Percentiles rank a stretch among this genome's conserved stretches.
These are phyloP conservation scores for Miscanthus lutarioriparius DNA, from an alignment of 176 grass and related monocot species.

Conservation along the genomic window DNA sequence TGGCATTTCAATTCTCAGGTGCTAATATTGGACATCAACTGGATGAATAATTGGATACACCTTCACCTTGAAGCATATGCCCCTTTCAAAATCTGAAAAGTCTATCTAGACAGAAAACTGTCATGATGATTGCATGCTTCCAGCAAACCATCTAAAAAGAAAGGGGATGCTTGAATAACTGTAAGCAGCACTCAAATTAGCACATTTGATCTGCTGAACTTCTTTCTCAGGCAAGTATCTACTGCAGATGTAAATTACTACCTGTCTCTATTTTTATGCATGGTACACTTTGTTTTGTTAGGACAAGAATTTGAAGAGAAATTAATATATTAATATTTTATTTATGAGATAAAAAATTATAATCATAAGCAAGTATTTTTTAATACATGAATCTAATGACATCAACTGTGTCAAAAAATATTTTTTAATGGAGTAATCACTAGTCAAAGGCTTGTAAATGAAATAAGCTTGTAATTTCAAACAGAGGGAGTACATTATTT, in stretches of 20 bases:
- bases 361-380: background rate
- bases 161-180: background rate
- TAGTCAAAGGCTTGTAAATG: background rate
- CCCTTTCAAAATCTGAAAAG: background rate
- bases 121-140: background rate
- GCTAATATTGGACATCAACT: background rate
- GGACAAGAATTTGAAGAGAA: no score
- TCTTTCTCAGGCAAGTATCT: background rate
- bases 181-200: background rate
- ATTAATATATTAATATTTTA: background rate
- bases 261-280: background rate
- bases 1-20: background rate
- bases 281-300: no score
- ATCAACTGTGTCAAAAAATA: background rate
- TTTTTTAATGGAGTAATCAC: no score
- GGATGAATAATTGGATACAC: background rate
- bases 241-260: background rate
- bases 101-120: conserved; percentile 1
- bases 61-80: background rate
- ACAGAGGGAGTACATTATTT: no score
- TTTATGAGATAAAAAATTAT: background rate
- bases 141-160: conserved; percentile 5
- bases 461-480: background rate
- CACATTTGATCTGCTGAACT: background rate
- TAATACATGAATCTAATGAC: background rate